Conservation (phyloP, 2,329 filamentous ascomycete genomes). For the Oidium heveae region DNA sequence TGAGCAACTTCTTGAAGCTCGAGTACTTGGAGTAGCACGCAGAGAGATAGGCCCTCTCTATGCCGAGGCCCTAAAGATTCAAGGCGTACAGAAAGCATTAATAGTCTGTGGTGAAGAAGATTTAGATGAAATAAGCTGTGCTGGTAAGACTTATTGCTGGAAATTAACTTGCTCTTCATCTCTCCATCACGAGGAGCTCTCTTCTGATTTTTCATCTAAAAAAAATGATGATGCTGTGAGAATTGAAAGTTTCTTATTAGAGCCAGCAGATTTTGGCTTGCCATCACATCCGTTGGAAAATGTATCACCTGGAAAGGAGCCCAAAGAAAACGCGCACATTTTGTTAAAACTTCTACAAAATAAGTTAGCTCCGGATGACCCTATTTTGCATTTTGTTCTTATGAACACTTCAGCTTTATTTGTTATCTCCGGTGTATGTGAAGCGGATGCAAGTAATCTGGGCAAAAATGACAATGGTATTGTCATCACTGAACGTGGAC, state of each 20-base stretch:
- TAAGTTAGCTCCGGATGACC: constrained; percentile 48
- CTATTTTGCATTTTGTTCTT: constrained; percentile 78
- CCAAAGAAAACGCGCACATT: constrained; percentile 68
- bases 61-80: constrained; percentile 54
- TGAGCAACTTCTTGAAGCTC: constrained; percentile 61
- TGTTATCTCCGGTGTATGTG: constrained; percentile 65
- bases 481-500: constrained; percentile 60
- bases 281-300: constrained; percentile 44
- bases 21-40: constrained; percentile 80
- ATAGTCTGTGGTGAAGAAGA: constrained; percentile 88
- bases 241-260: constrained; percentile 53
- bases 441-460: constrained; percentile 58
- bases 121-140: constrained; percentile 84
- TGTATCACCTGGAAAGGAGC: constrained; percentile 67
- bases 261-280: constrained; percentile 73
- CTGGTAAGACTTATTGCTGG: constrained; percentile 77
- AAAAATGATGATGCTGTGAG: constrained; percentile 20
- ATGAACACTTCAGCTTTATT: constrained; percentile 82
- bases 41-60: constrained; percentile 73
- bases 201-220: constrained; percentile 4
- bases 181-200: too few species aligned
- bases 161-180: constrained; percentile 24
- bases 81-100: constrained; percentile 59
- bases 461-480: constrained; percentile 55
- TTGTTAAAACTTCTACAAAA: constrained; percentile 52